Evolutionary conservation across 441 rosid species (phyloP), one percentile per base, ranked within the genome.

Genomic region (Geranium incanum): DNA sequence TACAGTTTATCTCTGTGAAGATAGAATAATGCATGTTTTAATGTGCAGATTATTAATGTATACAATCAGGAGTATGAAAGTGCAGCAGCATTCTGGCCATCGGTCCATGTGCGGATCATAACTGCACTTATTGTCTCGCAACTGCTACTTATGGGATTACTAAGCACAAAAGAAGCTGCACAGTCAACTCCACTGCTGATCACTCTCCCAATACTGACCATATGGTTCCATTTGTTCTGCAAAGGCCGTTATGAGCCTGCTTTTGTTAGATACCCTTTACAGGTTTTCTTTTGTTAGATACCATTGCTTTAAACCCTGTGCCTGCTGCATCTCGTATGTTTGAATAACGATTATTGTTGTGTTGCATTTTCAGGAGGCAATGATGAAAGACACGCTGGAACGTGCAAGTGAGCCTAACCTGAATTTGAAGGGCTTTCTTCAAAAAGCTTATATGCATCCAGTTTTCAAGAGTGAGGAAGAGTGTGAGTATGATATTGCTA

Each of bases 321-420:
- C 45, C 45, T 39, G 3, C 6, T 39, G 33, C 6, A 4, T 39
- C 45, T 39, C 45, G 9, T 43, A 43, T 43, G 50, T 6, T 43
- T 45, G 6, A 45, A 45, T 45, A 45, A 45, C 13, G 6, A 8
- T 45, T 13, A 45, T 18, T 19, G 9, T 43, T 23, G 33, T 18
- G 48, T 52, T 12, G 67, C 16, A 48, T 19, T 82, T 82, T 72
- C 85, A 91, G 98, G 99, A 94, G 74, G 99, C 98, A 45, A 89
- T 83, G 99, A 90, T 85, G 94, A 94, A 90, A 75, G 99, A 94
- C 72, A 92, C 97, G 0, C 76, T 92, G 70, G 97, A 94, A 68
- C 86, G 79, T 3, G 85, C 92, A 8, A 83, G 85, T 79, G 99
- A 92, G 16, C 99, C 97, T 0, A 80, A 80, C 78, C 48, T 92